Base-by-base conservation (phyloP, 2,329 filamentous ascomycete genomes). In the Penicillium carneum region DNA sequence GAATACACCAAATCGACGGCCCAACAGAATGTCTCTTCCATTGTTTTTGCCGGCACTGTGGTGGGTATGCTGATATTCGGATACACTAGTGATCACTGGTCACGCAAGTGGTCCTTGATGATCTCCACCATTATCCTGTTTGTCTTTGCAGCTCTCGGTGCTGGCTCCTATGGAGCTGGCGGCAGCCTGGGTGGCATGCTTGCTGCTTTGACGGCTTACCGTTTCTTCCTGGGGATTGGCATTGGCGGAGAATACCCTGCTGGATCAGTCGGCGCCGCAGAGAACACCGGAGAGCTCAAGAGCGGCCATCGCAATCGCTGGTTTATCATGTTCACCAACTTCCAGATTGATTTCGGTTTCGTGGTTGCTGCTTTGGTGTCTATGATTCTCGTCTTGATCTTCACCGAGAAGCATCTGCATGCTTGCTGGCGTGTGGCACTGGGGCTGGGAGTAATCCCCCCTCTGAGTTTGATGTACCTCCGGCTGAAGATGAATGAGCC, bases 261-360 rank as follows among this genome's bases (percentile, higher is more conserved):
- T 1, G 93, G 93, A 3, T 91, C 87, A 61, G 93, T 97, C 0
- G 91, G 90, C 1, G 90, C 88, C 55, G 91, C 93, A 2, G 93
- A 97, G 77, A 90, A 89, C 4, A 93, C 90, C 0, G 91, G 91
- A 23, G 92, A 96, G 74, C 82, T 97, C 61, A 92, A 92, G 76
- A 77, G 80, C 16, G 93, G 93, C 11, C 89, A 90, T 16, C 84
- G 93, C n/a, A 94, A 97, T 74, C 84, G 90, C 41, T 96, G 92
- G 92, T 97, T 93, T 73, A 91, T 94, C 69, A 83, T 96, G 66
- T 96, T 95, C 76, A 96, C 91, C 48, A 96, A 96, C 77, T 87
- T 90, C 26, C 90, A 93, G 82, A 96, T 96, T 62, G 91, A 96
- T 73, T 86, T 87, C 55, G 93, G 91, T 0, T 97, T 96, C 66